Conservation (phyloP, 139 green algal genomes). For the Coelastrella sp. region DNA sequence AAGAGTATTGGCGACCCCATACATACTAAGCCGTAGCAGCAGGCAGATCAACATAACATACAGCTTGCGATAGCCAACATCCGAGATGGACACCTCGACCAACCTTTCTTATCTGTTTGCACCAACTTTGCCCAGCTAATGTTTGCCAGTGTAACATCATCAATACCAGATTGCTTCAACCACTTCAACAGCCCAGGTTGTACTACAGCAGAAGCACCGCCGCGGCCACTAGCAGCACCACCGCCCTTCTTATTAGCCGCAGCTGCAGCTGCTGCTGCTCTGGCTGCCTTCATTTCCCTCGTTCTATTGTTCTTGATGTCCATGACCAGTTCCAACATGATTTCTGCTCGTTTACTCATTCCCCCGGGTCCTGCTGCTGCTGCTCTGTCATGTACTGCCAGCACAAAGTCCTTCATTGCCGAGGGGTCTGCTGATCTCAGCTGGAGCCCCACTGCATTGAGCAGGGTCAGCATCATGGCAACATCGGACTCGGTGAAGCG, state of each 20-base stretch:
- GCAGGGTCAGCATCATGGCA: conserved; percentile 67
- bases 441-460: conserved; percentile 74
- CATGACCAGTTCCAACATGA: conserved; percentile 85
- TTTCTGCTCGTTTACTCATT: conserved; percentile 71
- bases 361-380: conserved; percentile 17
- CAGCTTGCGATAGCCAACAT: too few species aligned
- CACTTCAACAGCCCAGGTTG: conserved; percentile 59
- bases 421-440: conserved; percentile 78
- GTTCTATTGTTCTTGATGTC: conserved; percentile 92
- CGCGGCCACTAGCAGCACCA: not conserved
- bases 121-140: conserved; percentile 81
- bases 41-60: too few species aligned
- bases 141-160: conserved; percentile 68
- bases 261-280: conserved; percentile 5
- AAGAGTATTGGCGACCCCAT: not conserved
- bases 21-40: too few species aligned
- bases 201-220: conserved; percentile 61
- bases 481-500: conserved; percentile 78
- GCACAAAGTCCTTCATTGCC: conserved; percentile 84
- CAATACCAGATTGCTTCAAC: conserved; percentile 66
- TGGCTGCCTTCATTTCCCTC: conserved; percentile 9
- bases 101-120: conserved; percentile 72
- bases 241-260: not conserved
- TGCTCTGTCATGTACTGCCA: conserved; percentile 67
- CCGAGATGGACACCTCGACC: not conserved